A percentile compares a stretch with the other conserved stretches of the same genome.
These are phyloP conservation scores for Rhypophila decipiens DNA, from an alignment of 495 filamentous ascomycete species.

Conservation along the genomic window DNA sequence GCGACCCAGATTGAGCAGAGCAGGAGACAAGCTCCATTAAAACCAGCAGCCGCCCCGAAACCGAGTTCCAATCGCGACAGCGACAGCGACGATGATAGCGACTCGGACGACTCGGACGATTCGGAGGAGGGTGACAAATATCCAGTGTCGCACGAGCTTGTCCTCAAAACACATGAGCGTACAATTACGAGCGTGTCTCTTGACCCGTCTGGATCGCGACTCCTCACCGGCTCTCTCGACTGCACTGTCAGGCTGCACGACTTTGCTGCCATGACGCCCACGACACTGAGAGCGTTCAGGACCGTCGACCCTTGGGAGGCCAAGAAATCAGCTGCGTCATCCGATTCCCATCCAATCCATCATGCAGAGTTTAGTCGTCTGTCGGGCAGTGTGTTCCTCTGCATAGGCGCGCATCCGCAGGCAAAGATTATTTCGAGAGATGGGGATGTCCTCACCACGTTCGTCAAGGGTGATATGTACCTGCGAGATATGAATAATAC, in stretches of 20 bases:
- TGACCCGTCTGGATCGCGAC: conserved; percentile 76
- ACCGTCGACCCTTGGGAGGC: conserved; percentile 78
- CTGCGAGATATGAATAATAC: conserved; percentile 93
- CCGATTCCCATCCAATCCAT: conserved; percentile 83
- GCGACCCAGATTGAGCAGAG: conserved; percentile 72
- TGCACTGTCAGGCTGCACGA: conserved; percentile 90
- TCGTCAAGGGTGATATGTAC: conserved; percentile 97
- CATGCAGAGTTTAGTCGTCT: conserved; percentile 80
- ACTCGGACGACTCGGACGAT: conserved; percentile 49
- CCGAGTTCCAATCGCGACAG: conserved; percentile 31
- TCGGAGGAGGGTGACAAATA: conserved; percentile 78
- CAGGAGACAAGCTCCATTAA: conserved; percentile 47
- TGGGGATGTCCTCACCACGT: conserved; percentile 77
- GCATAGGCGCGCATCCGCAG: conserved; percentile 79
- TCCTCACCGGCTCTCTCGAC: conserved; percentile 85
- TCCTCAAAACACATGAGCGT: conserved; percentile 86
- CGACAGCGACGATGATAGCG: conserved; percentile 45
- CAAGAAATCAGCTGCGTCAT: conserved; percentile 58
- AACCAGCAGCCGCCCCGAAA: conserved; percentile 24
- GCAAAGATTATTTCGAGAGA: conserved; percentile 84
- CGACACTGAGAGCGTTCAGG: conserved; percentile 87
- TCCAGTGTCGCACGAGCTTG: conserved; percentile 86
- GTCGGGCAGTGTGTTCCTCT: conserved; percentile 74
- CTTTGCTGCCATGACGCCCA: conserved; percentile 91
- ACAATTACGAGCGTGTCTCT: conserved; percentile 77